Conservation (phyloP, 352 stramenopile species). For the Pythium brassicae region DNA sequence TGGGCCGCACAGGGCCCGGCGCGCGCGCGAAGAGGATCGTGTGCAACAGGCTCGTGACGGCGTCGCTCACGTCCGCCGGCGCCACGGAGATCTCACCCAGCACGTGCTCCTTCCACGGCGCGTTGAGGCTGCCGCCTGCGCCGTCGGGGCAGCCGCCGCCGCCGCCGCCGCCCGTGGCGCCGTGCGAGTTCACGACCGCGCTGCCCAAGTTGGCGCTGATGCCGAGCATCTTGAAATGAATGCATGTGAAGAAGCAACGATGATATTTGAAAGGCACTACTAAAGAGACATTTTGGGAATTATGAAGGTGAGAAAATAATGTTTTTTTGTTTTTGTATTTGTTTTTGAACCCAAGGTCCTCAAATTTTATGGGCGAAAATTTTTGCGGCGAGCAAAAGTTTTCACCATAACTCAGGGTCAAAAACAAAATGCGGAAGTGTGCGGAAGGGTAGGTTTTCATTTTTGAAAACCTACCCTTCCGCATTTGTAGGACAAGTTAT, state of each 20-base stretch:
- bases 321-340: too few relatives aligned
- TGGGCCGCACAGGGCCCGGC: conserved; percentile 63
- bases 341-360: not conserved
- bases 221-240: conserved; percentile 10
- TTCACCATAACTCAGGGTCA: conserved; percentile 16
- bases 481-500: too few relatives aligned
- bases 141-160: not conserved
- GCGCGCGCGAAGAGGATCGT: conserved; percentile 80
- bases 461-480: too few relatives aligned
- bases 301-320: not conserved
- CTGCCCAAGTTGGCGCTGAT: conserved; percentile 13
- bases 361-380: not conserved
- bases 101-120: conserved; percentile 53
- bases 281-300: not conserved
- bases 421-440: not conserved
- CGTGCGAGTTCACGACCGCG: conserved; percentile 10
- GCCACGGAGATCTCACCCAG: conserved; percentile 62
- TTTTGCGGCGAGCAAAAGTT: conserved; percentile 3
- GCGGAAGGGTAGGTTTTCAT: too few relatives aligned
- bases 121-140: not conserved
- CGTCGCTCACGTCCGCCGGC: conserved; percentile 53
- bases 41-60: conserved; percentile 65
- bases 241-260: too few relatives aligned
- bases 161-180: not conserved
- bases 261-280: too few relatives aligned